phyloP scores from a whole-genome alignment of 2,329 filamentous ascomycete genomes.

The Elsinoe australis region DNA sequence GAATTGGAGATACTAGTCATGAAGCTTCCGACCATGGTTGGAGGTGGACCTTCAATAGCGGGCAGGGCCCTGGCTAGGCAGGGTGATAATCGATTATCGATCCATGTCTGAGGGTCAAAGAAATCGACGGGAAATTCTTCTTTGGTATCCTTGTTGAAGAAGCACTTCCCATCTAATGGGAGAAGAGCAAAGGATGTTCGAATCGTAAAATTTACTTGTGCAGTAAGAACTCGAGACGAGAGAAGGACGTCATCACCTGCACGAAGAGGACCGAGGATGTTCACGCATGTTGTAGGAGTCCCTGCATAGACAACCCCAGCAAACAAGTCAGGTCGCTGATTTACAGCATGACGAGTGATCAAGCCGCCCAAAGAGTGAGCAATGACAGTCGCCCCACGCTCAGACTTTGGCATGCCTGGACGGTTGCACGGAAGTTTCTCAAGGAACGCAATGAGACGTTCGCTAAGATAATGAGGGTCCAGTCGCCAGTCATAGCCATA shows the following conservation, averaged over 20 bases:
- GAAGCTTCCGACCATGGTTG: slow-evolving; percentile 38
- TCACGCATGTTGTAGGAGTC: slow-evolving; percentile 76
- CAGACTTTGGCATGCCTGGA: slow-evolving; percentile 42
- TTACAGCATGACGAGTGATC: slow-evolving; percentile 81
- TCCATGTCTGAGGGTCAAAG: slow-evolving; percentile 71
- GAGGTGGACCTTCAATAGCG: slow-evolving; percentile 35
- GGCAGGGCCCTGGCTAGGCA: slow-evolving; percentile 64
- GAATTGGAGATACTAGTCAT: slow-evolving; percentile 40
- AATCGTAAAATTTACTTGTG: slow-evolving; percentile 87
- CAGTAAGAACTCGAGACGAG: slow-evolving; percentile 81
- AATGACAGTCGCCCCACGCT: slow-evolving; percentile 68
- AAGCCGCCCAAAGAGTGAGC: slow-evolving; percentile 83
- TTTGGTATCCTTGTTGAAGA: slow-evolving; percentile 72
- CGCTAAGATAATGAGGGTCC: slow-evolving; percentile 68
- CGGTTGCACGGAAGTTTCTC: slow-evolving; percentile 68
- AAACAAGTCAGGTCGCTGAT: slow-evolving; percentile 76
- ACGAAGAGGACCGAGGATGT: slow-evolving; percentile 79
- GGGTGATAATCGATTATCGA: slow-evolving; percentile 68
- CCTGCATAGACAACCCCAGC: slow-evolving; percentile 80
- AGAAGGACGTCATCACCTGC: slow-evolving; percentile 90
- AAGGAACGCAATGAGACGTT: slow-evolving; percentile 64
- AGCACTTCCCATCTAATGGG: slow-evolving; percentile 80
- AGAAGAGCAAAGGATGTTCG: slow-evolving; percentile 78
- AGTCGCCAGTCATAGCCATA: slow-evolving; percentile 95
- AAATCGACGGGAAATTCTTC: slow-evolving; percentile 79